Conservation (phyloP, 1,139 yeast genomes). For the Kurtzmaniella quercitrusa region DNA sequence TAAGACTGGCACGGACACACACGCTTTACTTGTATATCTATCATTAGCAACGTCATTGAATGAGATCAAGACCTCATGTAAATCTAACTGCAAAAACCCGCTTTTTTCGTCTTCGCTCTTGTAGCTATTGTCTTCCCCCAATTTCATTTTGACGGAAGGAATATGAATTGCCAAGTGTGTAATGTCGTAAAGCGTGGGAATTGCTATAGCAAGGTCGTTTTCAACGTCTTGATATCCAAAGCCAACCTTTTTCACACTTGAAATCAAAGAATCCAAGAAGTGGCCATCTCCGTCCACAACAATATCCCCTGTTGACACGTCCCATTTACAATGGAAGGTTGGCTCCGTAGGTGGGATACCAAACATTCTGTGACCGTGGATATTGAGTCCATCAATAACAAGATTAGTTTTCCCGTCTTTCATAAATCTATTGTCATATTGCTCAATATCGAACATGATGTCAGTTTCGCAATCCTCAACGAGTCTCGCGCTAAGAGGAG, state of each 20-base stretch:
- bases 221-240: constrained; percentile 72
- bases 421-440: constrained; percentile 21
- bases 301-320: constrained; percentile 63
- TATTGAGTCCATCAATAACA: constrained; percentile 56
- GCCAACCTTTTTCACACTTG: constrained; percentile 45
- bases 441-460: constrained; percentile 22
- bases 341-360: constrained; percentile 89
- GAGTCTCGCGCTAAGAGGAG: constrained; percentile 41
- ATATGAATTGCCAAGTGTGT: constrained; percentile 53
- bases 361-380: constrained; percentile 88
- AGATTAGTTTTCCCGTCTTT: constrained; percentile 33
- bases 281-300: constrained; percentile 48
- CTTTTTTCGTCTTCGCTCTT: constrained; percentile 5
- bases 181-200: constrained; percentile 63
- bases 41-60: constrained; percentile 69
- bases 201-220: constrained; percentile 59
- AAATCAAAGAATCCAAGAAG: constrained; percentile 43
- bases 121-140: constrained; percentile 13
- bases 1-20: constrained; percentile 49
- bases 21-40: constrained; percentile 56
- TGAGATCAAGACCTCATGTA: constrained; percentile 40
- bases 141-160: constrained; percentile 26
- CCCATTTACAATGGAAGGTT: constrained; percentile 90
- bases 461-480: constrained; percentile 16
- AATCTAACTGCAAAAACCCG: constrained; percentile 15